Evolutionary conservation across 2,329 filamentous ascomycete genomes (phyloP), one percentile per base, ranked within the genome.

Genomic region (Karstenula rhodostoma): DNA sequence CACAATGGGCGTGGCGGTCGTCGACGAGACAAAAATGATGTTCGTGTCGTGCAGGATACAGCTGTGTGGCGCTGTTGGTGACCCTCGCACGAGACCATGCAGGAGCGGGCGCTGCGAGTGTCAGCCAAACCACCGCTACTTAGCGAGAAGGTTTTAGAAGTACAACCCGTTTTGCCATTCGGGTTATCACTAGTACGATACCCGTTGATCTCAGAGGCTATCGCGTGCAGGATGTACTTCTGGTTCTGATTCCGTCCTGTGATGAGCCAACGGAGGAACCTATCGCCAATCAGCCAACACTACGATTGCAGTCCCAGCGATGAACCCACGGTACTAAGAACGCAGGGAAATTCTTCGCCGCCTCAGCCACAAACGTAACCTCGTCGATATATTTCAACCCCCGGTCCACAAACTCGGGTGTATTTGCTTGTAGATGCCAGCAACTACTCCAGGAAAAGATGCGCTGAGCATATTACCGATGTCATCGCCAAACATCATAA

Each of bases 401-500:
- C 1, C 53, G 46, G 19, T 33, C 29, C 4, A 56, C 27, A 43
- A 56, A 59, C 32, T 49, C 40, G 1, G 9, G 35, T n/a, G 55
- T 35, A 25, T 59, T 56, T 13, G 57, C 57, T 59, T 22, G 12
- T n/a, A 19, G 17, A 8, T 29, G 42, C 40, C 19, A 54, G 10
- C 25, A 3, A 15, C 29, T 22, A 15, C 19, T 27, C n/a, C 17
- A 5, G 8, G 4, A 3, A 10, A 6, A 49, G 3, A 32, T n/a
- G n/a, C 23, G 13, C 9, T 8, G 6, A n/a, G 4, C 3, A 25
- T 25, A 19, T 7, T 37, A 60, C 58, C 58, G 15, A 40, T 9
- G 17, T 60, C 52, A n/a, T 52, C 53, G 7, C 58, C 58, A 37
- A 56, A 48, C 17, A 56, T 35, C 29, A 56, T 51, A 6, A 56